These are phyloP conservation scores for Pleurotus cornucopiae DNA, from an alignment of 768 basidiomycete species.

Conservation along the genomic window DNA sequence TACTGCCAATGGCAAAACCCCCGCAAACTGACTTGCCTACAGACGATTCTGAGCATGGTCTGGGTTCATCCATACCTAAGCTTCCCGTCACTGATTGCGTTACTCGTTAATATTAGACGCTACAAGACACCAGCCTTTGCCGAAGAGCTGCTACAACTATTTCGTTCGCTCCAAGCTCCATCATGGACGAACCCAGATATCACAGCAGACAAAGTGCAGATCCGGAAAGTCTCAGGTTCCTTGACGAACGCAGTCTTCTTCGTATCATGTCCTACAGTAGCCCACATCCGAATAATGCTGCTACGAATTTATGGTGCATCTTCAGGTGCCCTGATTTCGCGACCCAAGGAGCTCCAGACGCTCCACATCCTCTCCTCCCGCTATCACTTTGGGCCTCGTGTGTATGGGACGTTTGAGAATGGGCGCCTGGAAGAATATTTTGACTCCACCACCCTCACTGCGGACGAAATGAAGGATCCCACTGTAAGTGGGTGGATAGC, in stretches of 20 bases:
- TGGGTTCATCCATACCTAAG: constrained; percentile 21
- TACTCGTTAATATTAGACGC: constrained; percentile 39
- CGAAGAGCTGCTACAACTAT: constrained; percentile 47
- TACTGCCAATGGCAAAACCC: constrained; percentile 20
- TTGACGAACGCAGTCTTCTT: constrained; percentile 97
- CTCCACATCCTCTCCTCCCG: constrained; percentile 86
- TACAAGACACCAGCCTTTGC: constrained; percentile 60
- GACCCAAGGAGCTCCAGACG: constrained; percentile 79
- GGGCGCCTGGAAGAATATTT: constrained; percentile 97
- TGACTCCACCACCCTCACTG: constrained; percentile 75
- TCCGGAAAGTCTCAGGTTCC: constrained; percentile 85
- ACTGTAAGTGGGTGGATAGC: constrained; percentile 81
- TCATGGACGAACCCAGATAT: constrained; percentile 52
- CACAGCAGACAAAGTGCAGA: constrained; percentile 43
- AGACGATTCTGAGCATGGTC: constrained; percentile 32
- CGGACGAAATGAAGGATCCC: constrained; percentile 74
- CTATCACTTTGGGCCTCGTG: constrained; percentile 85
- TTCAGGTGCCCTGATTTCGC: constrained; percentile 82
- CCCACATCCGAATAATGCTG: constrained; percentile 60
- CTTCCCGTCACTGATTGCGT: constrained; percentile 17
- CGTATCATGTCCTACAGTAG: constrained; percentile 65
- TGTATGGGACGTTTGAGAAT: constrained; percentile 94
- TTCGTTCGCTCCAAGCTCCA: constrained; percentile 51
- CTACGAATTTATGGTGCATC: constrained; percentile 92
- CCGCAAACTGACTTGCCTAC: constrained; percentile 29